Evolutionary conservation across 352 stramenopile genomes (phyloP), one percentile per base, ranked within the genome.

Genomic region (Pythium oligandrum): DNA sequence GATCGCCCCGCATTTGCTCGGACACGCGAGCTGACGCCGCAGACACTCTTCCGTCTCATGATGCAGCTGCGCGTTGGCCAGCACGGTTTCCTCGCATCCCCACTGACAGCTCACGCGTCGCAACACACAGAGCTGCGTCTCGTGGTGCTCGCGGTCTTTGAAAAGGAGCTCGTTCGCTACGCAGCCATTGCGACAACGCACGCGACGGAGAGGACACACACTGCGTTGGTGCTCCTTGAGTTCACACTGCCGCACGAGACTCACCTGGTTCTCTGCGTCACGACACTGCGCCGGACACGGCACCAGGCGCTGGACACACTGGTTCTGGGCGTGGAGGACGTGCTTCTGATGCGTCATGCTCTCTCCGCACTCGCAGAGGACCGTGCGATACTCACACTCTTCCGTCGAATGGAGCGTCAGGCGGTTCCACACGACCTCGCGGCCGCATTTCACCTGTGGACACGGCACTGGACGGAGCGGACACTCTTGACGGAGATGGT

Each of bases 131-230:
- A 63, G 30, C 1, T 54, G 33, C 4, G 50, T 55, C 44, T 92
- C 82, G 48, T 92, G 82, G 12, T 55, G 4, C 8, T 61, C 48
- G 11, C 78, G 82, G 39, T 81, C 57, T 36, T 71, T 70, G 32
- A 61, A 54, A 11, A 77, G 45, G 37, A 90, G 34, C 40, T 70
- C 66, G 33, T 59, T 75, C 6, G 64, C 57, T 5, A 44, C 52
- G 46, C 82, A 92, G 42, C 82, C 78, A 48, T 88, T 88, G 55
- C 75, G 79, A 49, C 82, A 92, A 7, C 78, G 82, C 48, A 90
- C 79, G 10, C 63, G 57, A 6, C 78, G 78, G 31, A 70, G 56
- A 1, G 44, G 51, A 34, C 78, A 92, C 32, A 76, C 66, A 42
- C 50, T 70, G 2, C 63, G 69, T 39, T 71, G 49, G 42, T 92